Evolutionary conservation across 306 rosid genomes (phyloP).

Genomic region (Vachellia collinsii): DNA sequence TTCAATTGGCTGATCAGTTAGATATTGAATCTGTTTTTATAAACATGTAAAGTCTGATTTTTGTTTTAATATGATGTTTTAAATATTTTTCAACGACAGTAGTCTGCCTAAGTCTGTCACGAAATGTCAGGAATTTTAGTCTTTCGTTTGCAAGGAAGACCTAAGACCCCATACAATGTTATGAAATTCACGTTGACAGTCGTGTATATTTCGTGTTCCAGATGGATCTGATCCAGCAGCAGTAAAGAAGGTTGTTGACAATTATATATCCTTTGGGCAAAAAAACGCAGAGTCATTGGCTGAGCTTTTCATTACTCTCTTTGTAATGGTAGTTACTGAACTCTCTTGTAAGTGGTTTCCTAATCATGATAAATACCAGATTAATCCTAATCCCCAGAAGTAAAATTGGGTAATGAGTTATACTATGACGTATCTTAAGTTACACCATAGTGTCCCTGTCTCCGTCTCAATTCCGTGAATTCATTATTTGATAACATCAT

Average conservation of each 20-base stretch:
- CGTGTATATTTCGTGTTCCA: conserved; percentile 38
- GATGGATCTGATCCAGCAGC: conserved; percentile 46
- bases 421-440: neutral
- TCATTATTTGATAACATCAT: conserved; percentile 30
- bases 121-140: neutral
- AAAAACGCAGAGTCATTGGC: conserved; percentile 46
- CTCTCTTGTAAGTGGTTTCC: conserved; percentile 6
- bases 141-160: conserved; percentile 6
- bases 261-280: conserved; percentile 44
- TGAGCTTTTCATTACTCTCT: conserved; percentile 49
- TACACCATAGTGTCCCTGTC: neutral
- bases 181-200: conserved; percentile 10
- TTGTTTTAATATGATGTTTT: neutral
- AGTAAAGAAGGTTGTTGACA: conserved; percentile 35
- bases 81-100: neutral
- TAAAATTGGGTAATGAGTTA: neutral
- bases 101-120: neutral
- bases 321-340: conserved; percentile 44
- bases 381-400: neutral
- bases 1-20: conserved; percentile 5
- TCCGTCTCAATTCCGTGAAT: conserved; percentile 28
- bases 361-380: neutral
- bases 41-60: neutral
- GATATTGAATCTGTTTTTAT: neutral
- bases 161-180: neutral